Evolutionary conservation across 176 grass and related monocot genomes (phyloP).

Genomic region (Triticum turgidum): DNA sequence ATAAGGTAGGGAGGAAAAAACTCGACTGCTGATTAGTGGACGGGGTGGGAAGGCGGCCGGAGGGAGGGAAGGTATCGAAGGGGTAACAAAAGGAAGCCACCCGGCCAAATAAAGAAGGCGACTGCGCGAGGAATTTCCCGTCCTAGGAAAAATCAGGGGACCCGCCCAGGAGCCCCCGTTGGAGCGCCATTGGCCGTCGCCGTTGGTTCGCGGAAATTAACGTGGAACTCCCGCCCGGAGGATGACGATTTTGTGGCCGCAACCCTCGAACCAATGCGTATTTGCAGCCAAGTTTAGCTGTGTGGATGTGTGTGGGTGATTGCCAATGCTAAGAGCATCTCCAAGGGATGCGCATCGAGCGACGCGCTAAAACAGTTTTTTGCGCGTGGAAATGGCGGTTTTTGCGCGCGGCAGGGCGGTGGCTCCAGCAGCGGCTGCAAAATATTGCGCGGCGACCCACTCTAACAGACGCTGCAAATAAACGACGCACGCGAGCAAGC

Average conservation of each 20-base stretch:
- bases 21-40: not conserved
- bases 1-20: not conserved
- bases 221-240: not conserved
- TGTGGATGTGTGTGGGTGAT: no score
- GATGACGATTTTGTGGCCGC: not conserved
- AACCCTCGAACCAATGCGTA: not conserved
- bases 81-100: not conserved
- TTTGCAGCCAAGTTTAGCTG: not conserved
- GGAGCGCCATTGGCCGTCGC: slow-evolving; percentile 16
- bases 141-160: slow-evolving; percentile 1
- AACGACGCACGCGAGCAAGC: no score
- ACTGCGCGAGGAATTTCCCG: slow-evolving; percentile 10
- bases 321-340: no score
- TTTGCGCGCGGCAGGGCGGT: no score
- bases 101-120: slow-evolving; percentile 37
- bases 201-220: slow-evolving; percentile 23
- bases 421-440: no score
- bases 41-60: not conserved
- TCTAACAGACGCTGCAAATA: no score
- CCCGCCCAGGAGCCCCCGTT: not conserved
- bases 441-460: no score
- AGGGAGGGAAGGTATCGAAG: not conserved
- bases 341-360: no score
- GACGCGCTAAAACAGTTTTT: no score
- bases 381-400: no score